Evolutionary conservation across 306 rosid genomes (phyloP), one percentile per base, ranked within the genome.

Genomic region (Fragaria iinumae): DNA sequence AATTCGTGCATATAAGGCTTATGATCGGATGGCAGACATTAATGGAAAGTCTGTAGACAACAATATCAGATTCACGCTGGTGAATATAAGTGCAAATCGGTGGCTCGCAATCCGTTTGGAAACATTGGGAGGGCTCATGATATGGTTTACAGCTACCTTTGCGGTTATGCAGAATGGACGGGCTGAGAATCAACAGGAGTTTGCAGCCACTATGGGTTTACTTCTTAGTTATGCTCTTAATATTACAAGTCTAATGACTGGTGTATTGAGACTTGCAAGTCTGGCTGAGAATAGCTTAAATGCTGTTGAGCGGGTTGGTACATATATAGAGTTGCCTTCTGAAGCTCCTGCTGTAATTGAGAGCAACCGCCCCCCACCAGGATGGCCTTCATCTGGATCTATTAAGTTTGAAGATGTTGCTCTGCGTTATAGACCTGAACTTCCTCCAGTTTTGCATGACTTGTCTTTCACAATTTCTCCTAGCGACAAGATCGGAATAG

Each of bases 1-100:
- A 0, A 94, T 94, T 63, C 97, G 97, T 5, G 97, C 96, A 69
- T 94, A 90, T 82, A 85, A 92, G 85, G 97, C 98, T 48, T 94
- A 94, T 69, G 97, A 91, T 77, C 88, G 96, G 62, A 91, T 94
- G 97, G 90, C 98, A 6, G 90, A 89, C 23, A 90, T 91, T 73
- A 94, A 90, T 80, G 89, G 89, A 25, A 86, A 44, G 57, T 83
- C 89, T 36, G 76, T 86, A 68, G 86, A 86, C 78, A 83, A 80
- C n/a, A 83, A 74, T 63, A 80, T 86, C 67, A 83, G 84, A 67
- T 83, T 86, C 59, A 71, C 86, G 52, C 76, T 86, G 21, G 84
- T 83, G 67, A 83, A 23, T 77, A 86, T 86, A 76, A 80, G 86
- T 43, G 84, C 84, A 52, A 86, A 86, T 77, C 86, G 89, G 34